Percentiles rank a stretch among this genome's conserved stretches.
phyloP scores from a whole-genome alignment of 371 early-diverging fungal species.

The Mucor circinelloides region DNA sequence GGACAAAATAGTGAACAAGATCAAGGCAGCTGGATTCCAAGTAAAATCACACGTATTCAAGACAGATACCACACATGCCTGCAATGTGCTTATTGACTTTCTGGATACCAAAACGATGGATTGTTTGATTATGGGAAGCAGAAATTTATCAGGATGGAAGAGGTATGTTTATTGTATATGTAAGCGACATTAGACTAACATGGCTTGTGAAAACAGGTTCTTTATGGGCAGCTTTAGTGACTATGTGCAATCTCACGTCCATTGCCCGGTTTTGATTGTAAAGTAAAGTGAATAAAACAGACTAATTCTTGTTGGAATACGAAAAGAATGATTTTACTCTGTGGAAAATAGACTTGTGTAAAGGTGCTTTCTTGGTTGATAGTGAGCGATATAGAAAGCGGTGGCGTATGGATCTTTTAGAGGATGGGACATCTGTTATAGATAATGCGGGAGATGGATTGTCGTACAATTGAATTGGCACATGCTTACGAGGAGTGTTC shows the following conservation, averaged over 20 bases:
- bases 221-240: slow-evolving; percentile 59
- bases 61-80: slow-evolving; percentile 28
- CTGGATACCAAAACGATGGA: slow-evolving; percentile 35
- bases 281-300: slow-evolving; percentile 27
- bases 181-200: neutral
- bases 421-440: neutral
- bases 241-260: slow-evolving; percentile 45
- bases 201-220: slow-evolving; percentile 28
- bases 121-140: slow-evolving; percentile 52
- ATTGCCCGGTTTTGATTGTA: slow-evolving; percentile 54
- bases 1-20: slow-evolving; percentile 15
- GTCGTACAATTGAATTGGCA: neutral
- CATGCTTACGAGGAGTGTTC: neutral
- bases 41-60: slow-evolving; percentile 32
- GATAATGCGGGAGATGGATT: neutral
- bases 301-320: neutral
- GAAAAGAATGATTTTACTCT: neutral
- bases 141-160: slow-evolving; percentile 52
- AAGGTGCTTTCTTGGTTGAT: neutral
- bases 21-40: slow-evolving; percentile 9
- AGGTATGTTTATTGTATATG: slow-evolving; percentile 27
- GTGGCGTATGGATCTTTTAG: neutral
- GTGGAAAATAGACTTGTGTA: neutral
- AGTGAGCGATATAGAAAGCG: neutral
- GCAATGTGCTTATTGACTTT: slow-evolving; percentile 43